Base-by-base conservation (phyloP, 331 rosid genomes). In the Malus hybrid region DNA sequence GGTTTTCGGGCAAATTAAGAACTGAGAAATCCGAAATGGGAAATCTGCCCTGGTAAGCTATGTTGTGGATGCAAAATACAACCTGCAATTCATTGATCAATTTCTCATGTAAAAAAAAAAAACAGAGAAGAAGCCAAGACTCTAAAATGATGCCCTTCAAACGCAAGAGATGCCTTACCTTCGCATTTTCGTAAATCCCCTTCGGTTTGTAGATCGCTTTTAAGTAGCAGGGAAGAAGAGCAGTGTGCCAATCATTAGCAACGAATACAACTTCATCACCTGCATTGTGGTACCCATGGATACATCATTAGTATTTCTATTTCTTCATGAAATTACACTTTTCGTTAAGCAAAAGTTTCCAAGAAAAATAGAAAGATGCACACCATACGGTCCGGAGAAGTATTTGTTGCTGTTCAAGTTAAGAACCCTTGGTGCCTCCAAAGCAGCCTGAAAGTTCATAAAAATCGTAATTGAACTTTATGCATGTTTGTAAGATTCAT, bases 41-140 rank as follows among this genome's bases (percentile, higher is more conserved):
- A 82, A 85, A 85, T 85, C 89, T 66, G 24, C 89, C 89, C 75
- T 82, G 89, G 75, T 85, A 85, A 57, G 89, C 86, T 73, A 85
- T 85, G 69, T 85, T 85, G 81, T 85, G 89, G 74, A 85, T 85
- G 73, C 89, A 85, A 54, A 85, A 82, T 32, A 74, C 84, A 63
- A 85, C 89, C 89, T 85, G 76, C 60, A 18, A 52, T 22, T 24
- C 64, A 73, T 52, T 46, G 11, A 55, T 15, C 22, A 66, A 70
- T 78, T 44, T 46, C n/a, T 69, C 31, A 62, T 8, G 32, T 19
- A 65, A 68, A 59, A 13, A 28, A 18, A 19, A 14, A 22, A 28
- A 22, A 1, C 22, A 22, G 22, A 20, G 68, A 48, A 42, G 6
- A 33, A 24, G 39, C 39, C 39, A 33, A 33, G 42, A 80, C 6